Conservation (phyloP, 2,329 filamentous ascomycete species). For the Fusarium musae region DNA sequence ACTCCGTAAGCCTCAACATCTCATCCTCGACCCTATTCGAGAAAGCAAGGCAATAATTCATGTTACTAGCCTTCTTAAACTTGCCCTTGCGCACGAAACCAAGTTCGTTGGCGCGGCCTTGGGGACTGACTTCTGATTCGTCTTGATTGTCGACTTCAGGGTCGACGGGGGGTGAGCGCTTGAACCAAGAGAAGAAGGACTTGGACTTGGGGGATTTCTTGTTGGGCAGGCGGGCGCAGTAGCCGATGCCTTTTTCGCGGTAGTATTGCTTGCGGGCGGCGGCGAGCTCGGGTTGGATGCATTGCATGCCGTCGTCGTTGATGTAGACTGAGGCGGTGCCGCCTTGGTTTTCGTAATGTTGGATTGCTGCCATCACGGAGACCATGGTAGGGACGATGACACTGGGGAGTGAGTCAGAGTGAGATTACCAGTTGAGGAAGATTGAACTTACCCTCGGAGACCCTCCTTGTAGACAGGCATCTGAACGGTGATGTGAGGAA, state of each 20-base stretch:
- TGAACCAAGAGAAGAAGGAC: slow-evolving; percentile 54
- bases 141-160: slow-evolving; percentile 50
- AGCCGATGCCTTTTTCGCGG: slow-evolving; percentile 67
- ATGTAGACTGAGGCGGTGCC: slow-evolving; percentile 75
- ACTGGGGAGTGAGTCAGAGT: slow-evolving; percentile 6
- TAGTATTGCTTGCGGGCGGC: slow-evolving; percentile 65
- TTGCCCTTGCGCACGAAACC: slow-evolving; percentile 67
- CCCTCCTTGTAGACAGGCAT: slow-evolving; percentile 58
- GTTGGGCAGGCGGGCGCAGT: slow-evolving; percentile 63
- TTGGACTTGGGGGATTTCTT: slow-evolving; percentile 42
- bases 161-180: slow-evolving; percentile 28
- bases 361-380: slow-evolving; percentile 67
- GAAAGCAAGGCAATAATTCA: slow-evolving; percentile 71
- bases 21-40: slow-evolving; percentile 66
- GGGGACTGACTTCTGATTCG: slow-evolving; percentile 51
- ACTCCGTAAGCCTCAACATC: slow-evolving; percentile 46
- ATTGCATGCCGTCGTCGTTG: slow-evolving; percentile 76
- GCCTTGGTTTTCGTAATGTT: slow-evolving; percentile 70
- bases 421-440: fast-evolving
- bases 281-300: slow-evolving; percentile 62
- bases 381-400: slow-evolving; percentile 66
- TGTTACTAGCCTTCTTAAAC: slow-evolving; percentile 75
- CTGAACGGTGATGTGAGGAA: slow-evolving; percentile 58
- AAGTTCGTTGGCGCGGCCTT: slow-evolving; percentile 50
- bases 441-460: slow-evolving; percentile 31